Evolutionary conservation across 768 basidiomycete species (phyloP).

Genomic region (Leccinum subgranulosum): DNA sequence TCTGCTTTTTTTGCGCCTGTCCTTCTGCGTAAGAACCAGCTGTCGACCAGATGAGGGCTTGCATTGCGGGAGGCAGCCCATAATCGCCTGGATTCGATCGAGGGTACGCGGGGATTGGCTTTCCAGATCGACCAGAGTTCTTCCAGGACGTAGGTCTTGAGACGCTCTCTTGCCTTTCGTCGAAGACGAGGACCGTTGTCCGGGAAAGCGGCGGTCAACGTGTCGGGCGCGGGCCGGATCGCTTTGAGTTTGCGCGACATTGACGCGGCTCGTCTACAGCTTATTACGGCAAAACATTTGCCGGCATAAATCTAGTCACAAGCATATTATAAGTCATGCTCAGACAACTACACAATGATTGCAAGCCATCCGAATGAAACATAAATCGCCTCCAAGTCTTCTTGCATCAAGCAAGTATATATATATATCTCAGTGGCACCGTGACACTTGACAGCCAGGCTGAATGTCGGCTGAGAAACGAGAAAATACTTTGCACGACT

Average conservation of each 20-base stretch:
- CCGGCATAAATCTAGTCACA: no score
- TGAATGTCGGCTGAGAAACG: no score
- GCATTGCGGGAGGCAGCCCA: slow-evolving; percentile 26
- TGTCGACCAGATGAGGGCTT: slow-evolving; percentile 16
- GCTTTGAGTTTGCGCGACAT: slow-evolving; percentile 14
- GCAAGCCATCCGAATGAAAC: no score
- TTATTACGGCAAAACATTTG: no score
- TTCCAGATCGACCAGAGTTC: slow-evolving; percentile 32
- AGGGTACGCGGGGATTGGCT: slow-evolving; percentile 27
- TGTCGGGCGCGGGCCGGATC: not conserved
- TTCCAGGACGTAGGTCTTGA: slow-evolving; percentile 9
- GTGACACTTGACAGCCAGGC: no score
- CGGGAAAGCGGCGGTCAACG: not conserved
- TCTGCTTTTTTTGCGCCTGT: slow-evolving; percentile 22
- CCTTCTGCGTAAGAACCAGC: slow-evolving; percentile 29
- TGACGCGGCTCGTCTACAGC: not conserved
- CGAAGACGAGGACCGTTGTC: not conserved
- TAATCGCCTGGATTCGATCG: slow-evolving; percentile 23
- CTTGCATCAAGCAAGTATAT: no score
- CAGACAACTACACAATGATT: no score
- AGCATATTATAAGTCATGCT: no score
- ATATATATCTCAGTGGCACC: no score
- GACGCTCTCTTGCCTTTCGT: slow-evolving; percentile 10
- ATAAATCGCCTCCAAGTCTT: not conserved
- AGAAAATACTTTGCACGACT: no score